Conservation (phyloP, 352 stramenopile species). For the Phytophthora lateralis region DNA sequence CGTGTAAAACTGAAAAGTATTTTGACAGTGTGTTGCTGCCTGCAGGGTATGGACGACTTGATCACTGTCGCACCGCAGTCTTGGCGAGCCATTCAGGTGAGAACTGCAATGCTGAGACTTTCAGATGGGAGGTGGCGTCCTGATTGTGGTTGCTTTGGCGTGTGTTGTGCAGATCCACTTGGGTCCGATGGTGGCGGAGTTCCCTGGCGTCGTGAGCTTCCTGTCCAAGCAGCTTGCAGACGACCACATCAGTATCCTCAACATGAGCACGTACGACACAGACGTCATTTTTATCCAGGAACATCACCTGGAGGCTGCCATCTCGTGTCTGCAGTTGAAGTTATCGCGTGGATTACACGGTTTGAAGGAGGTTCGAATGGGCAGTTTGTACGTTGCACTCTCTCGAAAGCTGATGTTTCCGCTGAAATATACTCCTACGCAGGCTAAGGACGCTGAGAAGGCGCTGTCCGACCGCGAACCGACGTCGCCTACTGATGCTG, state of each 20-base stretch:
- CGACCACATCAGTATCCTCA: slow-evolving; percentile 89
- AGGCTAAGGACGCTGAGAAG: slow-evolving; percentile 68
- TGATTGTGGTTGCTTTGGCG: slow-evolving; percentile 9
- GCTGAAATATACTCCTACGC: background rate
- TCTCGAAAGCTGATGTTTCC: background rate
- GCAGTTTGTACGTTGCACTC: background rate
- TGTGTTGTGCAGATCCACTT: slow-evolving; percentile 72
- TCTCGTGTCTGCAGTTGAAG: slow-evolving; percentile 79
- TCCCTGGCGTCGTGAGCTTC: slow-evolving; percentile 85
- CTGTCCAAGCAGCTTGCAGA: slow-evolving; percentile 83
- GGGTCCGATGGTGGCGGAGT: slow-evolving; percentile 85
- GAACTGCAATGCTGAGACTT: slow-evolving; percentile 6
- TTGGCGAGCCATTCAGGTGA: slow-evolving; percentile 83
- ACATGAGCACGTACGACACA: slow-evolving; percentile 91
- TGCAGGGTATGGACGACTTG: slow-evolving; percentile 64
- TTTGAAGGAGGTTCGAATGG: slow-evolving; percentile 67
- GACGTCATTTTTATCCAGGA: slow-evolving; percentile 90
- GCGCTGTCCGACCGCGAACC: slow-evolving; percentile 34
- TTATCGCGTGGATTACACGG: slow-evolving; percentile 79
- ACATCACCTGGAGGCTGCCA: slow-evolving; percentile 60
- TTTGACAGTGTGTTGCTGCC: background rate
- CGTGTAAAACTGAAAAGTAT: background rate
- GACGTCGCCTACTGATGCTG: slow-evolving; percentile 25
- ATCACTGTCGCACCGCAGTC: slow-evolving; percentile 73
- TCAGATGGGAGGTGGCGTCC: slow-evolving; percentile 6